Conservation (phyloP, 192 early-diverging fungal species). For the Coemansia sp. region DNA sequence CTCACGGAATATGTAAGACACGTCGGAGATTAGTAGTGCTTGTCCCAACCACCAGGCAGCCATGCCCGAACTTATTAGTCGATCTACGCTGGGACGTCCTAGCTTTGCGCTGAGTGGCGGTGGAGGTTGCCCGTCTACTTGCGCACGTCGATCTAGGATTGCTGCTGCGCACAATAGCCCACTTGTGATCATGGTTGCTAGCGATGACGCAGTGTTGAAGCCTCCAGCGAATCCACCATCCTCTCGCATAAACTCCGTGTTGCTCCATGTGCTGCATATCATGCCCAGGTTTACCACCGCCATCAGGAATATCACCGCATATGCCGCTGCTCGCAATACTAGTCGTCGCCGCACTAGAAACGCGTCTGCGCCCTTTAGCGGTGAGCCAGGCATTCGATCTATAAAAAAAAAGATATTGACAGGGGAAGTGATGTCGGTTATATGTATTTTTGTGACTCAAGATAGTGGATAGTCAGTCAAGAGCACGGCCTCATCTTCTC, state of each 20-base stretch:
- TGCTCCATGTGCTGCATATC: conserved; percentile 51
- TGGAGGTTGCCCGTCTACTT: neutral
- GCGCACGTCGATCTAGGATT: conserved; percentile 17
- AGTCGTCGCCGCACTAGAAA: conserved; percentile 41
- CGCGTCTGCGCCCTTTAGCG: conserved; percentile 45
- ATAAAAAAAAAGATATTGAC: neutral
- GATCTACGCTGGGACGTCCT: conserved; percentile 22
- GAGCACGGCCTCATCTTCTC: neutral
- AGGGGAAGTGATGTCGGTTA: neutral
- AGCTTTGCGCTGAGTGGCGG: conserved; percentile 31
- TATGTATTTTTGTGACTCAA: neutral
- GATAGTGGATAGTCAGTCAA: neutral
- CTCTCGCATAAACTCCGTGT: conserved; percentile 46
- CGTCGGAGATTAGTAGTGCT: conserved; percentile 39
- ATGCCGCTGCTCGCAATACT: conserved; percentile 28
- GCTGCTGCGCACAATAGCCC: conserved; percentile 30
- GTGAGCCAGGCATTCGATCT: conserved; percentile 33
- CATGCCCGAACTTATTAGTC: conserved; percentile 33
- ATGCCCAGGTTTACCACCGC: conserved; percentile 40
- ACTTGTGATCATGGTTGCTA: conserved; percentile 31
- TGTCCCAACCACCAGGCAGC: conserved; percentile 52
- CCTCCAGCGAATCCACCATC: conserved; percentile 43
- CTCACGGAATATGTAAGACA: conserved; percentile 44
- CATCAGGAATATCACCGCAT: conserved; percentile 32
- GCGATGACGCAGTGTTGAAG: conserved; percentile 21